A percentile compares a stretch with the other conserved stretches of the same genome.
Evolutionary conservation across 495 filamentous ascomycete genomes (phyloP).

Genomic region (Lasiosphaeria hispida): DNA sequence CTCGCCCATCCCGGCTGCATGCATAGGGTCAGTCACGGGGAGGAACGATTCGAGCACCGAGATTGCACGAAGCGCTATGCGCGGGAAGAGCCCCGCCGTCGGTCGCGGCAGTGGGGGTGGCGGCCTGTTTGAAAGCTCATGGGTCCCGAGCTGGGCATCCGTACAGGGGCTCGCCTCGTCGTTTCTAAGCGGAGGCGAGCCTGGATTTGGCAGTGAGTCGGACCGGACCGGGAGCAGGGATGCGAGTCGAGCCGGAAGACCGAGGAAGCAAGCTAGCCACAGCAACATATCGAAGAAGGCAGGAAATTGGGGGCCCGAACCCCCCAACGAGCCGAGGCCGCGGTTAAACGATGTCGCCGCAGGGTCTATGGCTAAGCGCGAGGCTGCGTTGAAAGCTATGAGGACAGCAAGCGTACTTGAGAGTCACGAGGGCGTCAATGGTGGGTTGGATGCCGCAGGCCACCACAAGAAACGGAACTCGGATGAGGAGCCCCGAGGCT

Average conservation of each 20-base stretch:
- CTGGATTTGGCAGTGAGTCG: constrained; percentile 27
- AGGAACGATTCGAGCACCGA: constrained; percentile 31
- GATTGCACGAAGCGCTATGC: constrained; percentile 27
- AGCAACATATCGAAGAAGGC: neutral
- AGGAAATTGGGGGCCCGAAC: constrained; percentile 42
- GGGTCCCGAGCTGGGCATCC: constrained; percentile 47
- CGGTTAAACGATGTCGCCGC: constrained; percentile 44
- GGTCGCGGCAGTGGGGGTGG: constrained; percentile 9
- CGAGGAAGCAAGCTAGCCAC: constrained; percentile 7
- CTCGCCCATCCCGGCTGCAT: constrained; percentile 43
- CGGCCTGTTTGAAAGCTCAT: constrained; percentile 43
- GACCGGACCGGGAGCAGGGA: constrained; percentile 32
- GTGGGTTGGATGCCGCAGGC: constrained; percentile 44
- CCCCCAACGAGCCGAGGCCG: constrained; percentile 34
- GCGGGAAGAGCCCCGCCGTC: constrained; percentile 33
- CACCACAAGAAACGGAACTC: constrained; percentile 56
- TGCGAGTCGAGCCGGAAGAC: constrained; percentile 20
- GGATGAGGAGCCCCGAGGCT: constrained; percentile 40
- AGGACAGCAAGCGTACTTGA: constrained; percentile 52
- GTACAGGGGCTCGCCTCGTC: constrained; percentile 45
- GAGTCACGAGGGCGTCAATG: constrained; percentile 48
- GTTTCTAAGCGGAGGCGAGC: constrained; percentile 33
- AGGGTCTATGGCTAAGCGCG: constrained; percentile 48
- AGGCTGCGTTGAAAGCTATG: constrained; percentile 46
- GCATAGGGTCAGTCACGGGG: constrained; percentile 35